Conservation (phyloP, 495 filamentous ascomycete genomes). For the Penicillium riverlandense region DNA sequence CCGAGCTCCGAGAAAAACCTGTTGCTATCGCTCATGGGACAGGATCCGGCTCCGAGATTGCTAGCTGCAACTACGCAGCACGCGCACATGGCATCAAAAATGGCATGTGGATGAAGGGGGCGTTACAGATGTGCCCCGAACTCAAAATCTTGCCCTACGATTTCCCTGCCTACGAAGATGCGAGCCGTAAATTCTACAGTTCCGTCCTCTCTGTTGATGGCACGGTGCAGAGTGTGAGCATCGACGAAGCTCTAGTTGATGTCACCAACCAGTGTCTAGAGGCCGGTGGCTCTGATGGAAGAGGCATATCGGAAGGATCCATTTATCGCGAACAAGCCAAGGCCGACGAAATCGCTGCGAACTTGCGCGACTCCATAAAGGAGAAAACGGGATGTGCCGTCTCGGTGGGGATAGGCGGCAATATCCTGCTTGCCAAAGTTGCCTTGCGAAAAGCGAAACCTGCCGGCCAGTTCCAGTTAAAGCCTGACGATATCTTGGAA, state of each 20-base stretch:
- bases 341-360: conserved; percentile 64
- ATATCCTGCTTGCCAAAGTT: conserved; percentile 84
- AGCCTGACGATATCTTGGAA: conserved; percentile 66
- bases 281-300: conserved; percentile 60
- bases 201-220: conserved; percentile 74
- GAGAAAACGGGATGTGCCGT: conserved; percentile 74
- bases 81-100: conserved; percentile 83
- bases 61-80: conserved; percentile 93
- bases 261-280: conserved; percentile 59
- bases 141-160: conserved; percentile 87
- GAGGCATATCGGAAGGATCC: conserved; percentile 60
- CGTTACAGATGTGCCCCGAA: conserved; percentile 73
- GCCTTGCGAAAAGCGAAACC: conserved; percentile 90
- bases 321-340: conserved; percentile 76
- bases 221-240: conserved; percentile 87
- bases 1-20: conserved; percentile 72
- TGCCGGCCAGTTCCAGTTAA: conserved; percentile 83
- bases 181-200: conserved; percentile 80
- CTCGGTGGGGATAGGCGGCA: conserved; percentile 89
- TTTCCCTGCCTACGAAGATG: conserved; percentile 89
- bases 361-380: conserved; percentile 61
- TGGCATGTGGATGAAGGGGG: conserved; percentile 98
- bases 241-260: conserved; percentile 89
- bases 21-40: conserved; percentile 83
- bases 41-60: conserved; percentile 86